Base-by-base conservation (phyloP, 2,329 filamentous ascomycete species). In the Fulvia fulva region DNA sequence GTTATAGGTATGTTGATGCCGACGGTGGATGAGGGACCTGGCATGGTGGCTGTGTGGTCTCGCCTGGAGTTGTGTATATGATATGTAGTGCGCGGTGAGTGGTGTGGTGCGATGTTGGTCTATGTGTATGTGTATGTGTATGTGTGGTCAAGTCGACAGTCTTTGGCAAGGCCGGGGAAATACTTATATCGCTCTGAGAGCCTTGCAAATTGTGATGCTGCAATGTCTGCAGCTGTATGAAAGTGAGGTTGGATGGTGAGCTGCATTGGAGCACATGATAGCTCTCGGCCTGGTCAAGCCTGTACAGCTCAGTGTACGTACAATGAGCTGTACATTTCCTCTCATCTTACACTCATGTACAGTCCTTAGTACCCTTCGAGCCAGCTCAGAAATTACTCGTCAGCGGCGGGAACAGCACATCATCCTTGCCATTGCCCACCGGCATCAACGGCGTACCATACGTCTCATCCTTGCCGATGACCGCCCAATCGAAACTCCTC, bases 401-500 rank as follows among this genome's bases (percentile, higher is more conserved):
- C 61, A 74, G 67, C 60, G 77, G 73, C 56, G 81, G 82, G 67
- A 86, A 86, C 53, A 86, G 70, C 21, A 78, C 74, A 9, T 76
- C 78, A 61, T 78, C 71, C 45, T 75, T 71, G 22, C 76, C 74
- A 58, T 68, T 74, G 23, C 78, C 76, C 26, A 79, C 44, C 6
- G 74, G 69, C 5, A 77, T 66, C 58, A 63, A 68, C 69, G 43
- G 76, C 70, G 41, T 73, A 19, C 91, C 93, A 73, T 96, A 97
- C 1, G 80, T 77, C 34, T 78, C 68, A 74, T 97, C 94, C 8
- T 75, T 79, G 1, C 85, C 85, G 26, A 86, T 75, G 25, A 65
- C 71, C 5, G 90, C 87, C 70, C 85, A 82, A 19, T 81, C 77
- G 59, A 91, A 82, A 0, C 78, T 82, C 57, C 93, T 81, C 53